Evolutionary conservation across 2,329 filamentous ascomycete species (phyloP), one percentile per base, ranked within the genome.

Genomic region (Pseudogymnoascus sp.): DNA sequence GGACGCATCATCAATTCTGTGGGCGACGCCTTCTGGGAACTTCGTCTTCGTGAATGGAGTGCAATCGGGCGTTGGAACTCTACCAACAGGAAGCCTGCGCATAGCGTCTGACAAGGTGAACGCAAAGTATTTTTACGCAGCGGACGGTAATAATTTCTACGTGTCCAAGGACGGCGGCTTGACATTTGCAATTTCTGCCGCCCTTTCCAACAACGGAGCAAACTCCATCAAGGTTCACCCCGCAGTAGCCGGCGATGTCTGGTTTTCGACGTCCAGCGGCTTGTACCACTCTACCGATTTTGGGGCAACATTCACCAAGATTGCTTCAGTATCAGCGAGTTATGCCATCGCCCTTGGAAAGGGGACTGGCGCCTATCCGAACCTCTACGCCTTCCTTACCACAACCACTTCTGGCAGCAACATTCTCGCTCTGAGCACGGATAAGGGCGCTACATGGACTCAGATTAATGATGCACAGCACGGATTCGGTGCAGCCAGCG

Each of bases 221-320:
- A 83, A 83, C 38, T 77, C 79, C 34, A 76, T 88, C 8, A 81
- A 80, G 14, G 76, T 76, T 0, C 77, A 86, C 64, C 83, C 84
- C 0, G 76, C 78, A 5, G 74, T 76, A 9, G 81, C 82, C 0
- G 85, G 87, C 11, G 81, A 85, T 57, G 77, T 89, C 57, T 82
- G 78, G 70, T 81, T 81, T 1, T 82, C 81, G 1, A 83, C 81
- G 0, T 75, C 83, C 60, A 71, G 67, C 0, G 82, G 82, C 5
- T 70, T 85, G 57, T 84, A 80, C 72, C 77, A 77, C 65, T 81
- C 79, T 8, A 79, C 76, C 5, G 70, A 84, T 68, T 81, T 73
- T 35, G 82, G 80, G 4, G 67, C 70, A 3, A 75, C 74, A 1
- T 84, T 12, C 60, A 58, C 6, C 60, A 65, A 38, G 58, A 63